Evolutionary conservation across 2,329 filamentous ascomycete species (phyloP).

Genomic region (Penicillium italicum): DNA sequence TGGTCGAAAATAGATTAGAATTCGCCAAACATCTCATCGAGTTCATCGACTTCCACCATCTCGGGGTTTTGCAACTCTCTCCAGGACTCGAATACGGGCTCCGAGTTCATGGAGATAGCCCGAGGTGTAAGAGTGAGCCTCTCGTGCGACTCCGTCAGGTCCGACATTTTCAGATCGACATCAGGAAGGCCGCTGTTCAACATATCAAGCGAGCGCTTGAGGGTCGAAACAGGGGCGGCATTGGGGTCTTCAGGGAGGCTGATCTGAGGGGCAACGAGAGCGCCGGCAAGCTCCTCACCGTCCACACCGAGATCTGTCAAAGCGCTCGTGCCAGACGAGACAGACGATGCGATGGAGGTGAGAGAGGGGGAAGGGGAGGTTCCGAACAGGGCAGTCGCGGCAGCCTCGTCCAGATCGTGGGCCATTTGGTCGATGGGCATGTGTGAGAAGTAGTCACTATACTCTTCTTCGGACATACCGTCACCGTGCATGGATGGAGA

Average conservation of each 20-base stretch:
- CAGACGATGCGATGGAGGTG: slow-evolving; percentile 39
- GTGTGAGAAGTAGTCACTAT: slow-evolving; percentile 37
- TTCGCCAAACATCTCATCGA: slow-evolving; percentile 79
- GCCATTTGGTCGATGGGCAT: slow-evolving; percentile 24
- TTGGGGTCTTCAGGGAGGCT: slow-evolving; percentile 30
- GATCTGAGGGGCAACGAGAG: slow-evolving; percentile 28
- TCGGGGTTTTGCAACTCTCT: slow-evolving; percentile 70
- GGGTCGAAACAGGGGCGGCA: slow-evolving; percentile 29
- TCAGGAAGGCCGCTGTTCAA: slow-evolving; percentile 37
- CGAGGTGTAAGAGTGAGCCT: slow-evolving; percentile 45
- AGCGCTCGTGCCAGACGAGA: slow-evolving; percentile 42
- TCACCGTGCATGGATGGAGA: slow-evolving; percentile 30
- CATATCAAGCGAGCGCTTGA: slow-evolving; percentile 42
- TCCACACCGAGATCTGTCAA: slow-evolving; percentile 33
- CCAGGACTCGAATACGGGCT: slow-evolving; percentile 51
- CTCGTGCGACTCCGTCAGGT: slow-evolving; percentile 31
- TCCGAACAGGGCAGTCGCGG: slow-evolving; percentile 37
- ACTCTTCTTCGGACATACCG: slow-evolving; percentile 31
- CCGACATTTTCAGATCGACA: slow-evolving; percentile 37
- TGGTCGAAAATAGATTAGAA: slow-evolving; percentile 50
- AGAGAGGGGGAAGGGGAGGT: slow-evolving; percentile 44
- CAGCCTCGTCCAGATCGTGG: slow-evolving; percentile 34
- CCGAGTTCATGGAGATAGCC: slow-evolving; percentile 33
- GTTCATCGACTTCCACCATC: slow-evolving; percentile 85
- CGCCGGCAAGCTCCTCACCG: slow-evolving; percentile 21